These are phyloP conservation scores for Cyathus striatus DNA, from an alignment of 768 basidiomycete genomes.

Conservation along the genomic window DNA sequence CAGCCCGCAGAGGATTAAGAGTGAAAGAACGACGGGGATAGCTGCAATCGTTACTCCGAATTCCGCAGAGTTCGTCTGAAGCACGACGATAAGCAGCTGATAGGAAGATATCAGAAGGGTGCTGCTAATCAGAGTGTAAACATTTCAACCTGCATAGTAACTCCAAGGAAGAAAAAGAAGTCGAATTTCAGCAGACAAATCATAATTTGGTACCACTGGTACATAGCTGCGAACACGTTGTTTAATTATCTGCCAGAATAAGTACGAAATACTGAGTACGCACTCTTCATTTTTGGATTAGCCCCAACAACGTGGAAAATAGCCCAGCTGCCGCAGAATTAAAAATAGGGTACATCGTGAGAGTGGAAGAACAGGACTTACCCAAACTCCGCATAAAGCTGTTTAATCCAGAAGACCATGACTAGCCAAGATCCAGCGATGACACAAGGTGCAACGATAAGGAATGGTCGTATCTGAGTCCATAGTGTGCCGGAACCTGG, in stretches of 20 bases:
- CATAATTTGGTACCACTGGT: constrained; percentile 83
- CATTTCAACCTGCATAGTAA: constrained; percentile 68
- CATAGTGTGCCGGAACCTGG: constrained; percentile 53
- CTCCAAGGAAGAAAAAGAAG: constrained; percentile 83
- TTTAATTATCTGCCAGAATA: constrained; percentile 2
- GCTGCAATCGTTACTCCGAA: constrained; percentile 81
- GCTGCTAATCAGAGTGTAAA: background rate
- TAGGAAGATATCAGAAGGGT: background rate
- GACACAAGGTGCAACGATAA: constrained; percentile 69
- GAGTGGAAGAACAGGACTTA: constrained; percentile 27
- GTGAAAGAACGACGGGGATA: constrained; percentile 69
- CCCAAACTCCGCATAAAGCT: constrained; percentile 83
- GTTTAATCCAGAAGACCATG: constrained; percentile 63
- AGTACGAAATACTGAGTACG: constrained; percentile 11
- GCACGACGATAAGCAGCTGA: constrained; percentile 78
- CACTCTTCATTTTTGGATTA: constrained; percentile 80
- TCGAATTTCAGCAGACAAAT: constrained; percentile 87
- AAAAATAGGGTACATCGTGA: constrained; percentile 4
- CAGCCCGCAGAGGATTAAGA: constrained; percentile 59
- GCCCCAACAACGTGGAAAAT: constrained; percentile 89
- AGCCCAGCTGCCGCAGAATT: constrained; percentile 59
- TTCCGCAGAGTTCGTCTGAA: constrained; percentile 59
- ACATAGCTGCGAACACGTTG: constrained; percentile 57
- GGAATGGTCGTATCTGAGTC: constrained; percentile 53
- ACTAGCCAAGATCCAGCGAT: constrained; percentile 63